Base-by-base conservation (phyloP, 306 rosid genomes). In the Medicago lupulina region DNA sequence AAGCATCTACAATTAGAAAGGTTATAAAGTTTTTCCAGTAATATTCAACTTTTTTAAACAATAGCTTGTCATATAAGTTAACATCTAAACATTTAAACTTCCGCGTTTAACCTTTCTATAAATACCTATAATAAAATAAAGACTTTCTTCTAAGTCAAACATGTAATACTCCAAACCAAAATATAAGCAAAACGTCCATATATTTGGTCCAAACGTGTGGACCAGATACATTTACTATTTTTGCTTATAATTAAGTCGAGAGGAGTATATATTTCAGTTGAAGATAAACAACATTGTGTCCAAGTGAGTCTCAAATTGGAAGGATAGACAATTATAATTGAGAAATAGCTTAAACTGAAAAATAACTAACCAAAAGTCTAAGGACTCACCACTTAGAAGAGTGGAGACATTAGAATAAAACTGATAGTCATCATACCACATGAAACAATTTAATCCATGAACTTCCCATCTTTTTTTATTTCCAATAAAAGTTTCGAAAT, bases 351-450 rank as follows among this genome's bases (percentile, higher is more conserved):
- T 31, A 31, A 3, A 31, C 4, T 31, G 36, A 31, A 31, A 31
- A 31, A 23, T 0, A 31, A 31, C 36, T 31, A 31, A 41, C 17
- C 4, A 46, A 67, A 64, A 8, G 15, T 19, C 11, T 76, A 17
- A 18, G 38, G 59, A 81, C 85, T 79, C 59, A 85, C 91, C 88
- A 81, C 83, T 89, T 64, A 85, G 76, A 67, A 86, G 70, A 68
- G 66, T 21, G 4, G 88, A 80, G 43, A 19, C 25, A 80, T 87
- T 62, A 60, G 74, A 84, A 71, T 87, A 89, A 73, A 89, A 89
- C 74, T 57, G 82, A 61, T 82, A 78, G 41, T 87, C 90, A 80
- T 84, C 82, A 78, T 87, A 87, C 90, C 90, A 87, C 89, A 89
- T 80, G 80, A 85, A 87, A 34, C 86, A 86, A 71, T 73, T 89